Evolutionary conservation across 805 yeast species (phyloP).

Genomic region (Candida tibetensis): DNA sequence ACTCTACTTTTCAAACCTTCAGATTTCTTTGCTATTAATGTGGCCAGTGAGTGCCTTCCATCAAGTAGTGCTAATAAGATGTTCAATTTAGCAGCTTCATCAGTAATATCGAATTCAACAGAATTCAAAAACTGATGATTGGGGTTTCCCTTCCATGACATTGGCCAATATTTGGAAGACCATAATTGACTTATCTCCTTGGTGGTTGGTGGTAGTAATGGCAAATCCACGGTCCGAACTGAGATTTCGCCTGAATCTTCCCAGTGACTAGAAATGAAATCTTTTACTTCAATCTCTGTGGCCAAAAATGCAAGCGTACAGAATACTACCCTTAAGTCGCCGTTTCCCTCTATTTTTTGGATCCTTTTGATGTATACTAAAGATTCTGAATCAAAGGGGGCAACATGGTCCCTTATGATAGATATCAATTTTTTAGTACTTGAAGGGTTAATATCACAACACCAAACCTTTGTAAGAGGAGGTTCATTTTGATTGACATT

Average conservation of each 20-base stretch:
- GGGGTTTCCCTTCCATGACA: conserved; percentile 93
- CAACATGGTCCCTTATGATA: conserved; percentile 25
- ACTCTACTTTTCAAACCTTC: conserved; percentile 28
- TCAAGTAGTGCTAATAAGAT: conserved; percentile 2
- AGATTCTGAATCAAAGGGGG: conserved; percentile 23
- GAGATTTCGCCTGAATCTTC: not conserved
- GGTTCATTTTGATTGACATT: conserved; percentile 19
- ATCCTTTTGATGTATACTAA: conserved; percentile 56
- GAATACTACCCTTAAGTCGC: conserved; percentile 38
- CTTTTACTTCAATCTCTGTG: conserved; percentile 18
- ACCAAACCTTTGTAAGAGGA: conserved; percentile 43
- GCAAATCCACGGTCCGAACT: not conserved
- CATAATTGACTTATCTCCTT: conserved; percentile 65
- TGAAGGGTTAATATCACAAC: conserved; percentile 42
- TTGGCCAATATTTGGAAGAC: conserved; percentile 78
- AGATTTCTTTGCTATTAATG: conserved; percentile 62
- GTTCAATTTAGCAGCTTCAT: conserved; percentile 4
- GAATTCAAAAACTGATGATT: conserved; percentile 65
- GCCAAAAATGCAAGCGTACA: conserved; percentile 42
- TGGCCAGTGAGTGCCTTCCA: conserved; percentile 42
- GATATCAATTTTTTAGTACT: conserved; percentile 26
- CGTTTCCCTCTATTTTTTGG: conserved; percentile 26
- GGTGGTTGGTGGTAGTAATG: conserved; percentile 51
- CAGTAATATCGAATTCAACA: conserved; percentile 44
- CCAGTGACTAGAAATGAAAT: not conserved